These are phyloP conservation scores for Elsinoe batatas DNA, from an alignment of 2,329 filamentous ascomycete species.

Conservation along the genomic window DNA sequence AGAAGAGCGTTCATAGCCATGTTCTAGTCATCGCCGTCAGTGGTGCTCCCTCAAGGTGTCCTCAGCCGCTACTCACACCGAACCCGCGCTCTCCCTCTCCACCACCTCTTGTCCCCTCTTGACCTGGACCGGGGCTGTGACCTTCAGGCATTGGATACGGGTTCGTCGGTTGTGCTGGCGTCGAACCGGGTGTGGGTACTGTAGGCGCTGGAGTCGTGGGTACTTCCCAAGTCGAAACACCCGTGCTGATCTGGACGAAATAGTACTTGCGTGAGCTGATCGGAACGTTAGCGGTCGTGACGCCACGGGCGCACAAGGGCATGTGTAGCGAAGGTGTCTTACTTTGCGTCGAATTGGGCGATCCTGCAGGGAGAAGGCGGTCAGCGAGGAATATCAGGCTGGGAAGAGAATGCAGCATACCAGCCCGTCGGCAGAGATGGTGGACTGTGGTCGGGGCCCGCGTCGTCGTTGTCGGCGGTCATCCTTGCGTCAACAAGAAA, in stretches of 20 bases:
- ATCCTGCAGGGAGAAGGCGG: slow-evolving; percentile 24
- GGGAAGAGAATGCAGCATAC: slow-evolving; percentile 31
- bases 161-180: slow-evolving; percentile 26
- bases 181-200: slow-evolving; percentile 29
- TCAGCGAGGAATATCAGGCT: slow-evolving; percentile 23
- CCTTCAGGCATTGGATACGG: slow-evolving; percentile 26
- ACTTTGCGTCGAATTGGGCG: slow-evolving; percentile 34
- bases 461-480: slow-evolving; percentile 24
- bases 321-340: slow-evolving; percentile 16
- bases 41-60: neutral
- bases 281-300: neutral
- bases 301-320: neutral
- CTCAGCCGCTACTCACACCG: slow-evolving; percentile 16
- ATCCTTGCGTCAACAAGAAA: slow-evolving; percentile 6
- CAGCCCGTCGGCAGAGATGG: slow-evolving; percentile 32
- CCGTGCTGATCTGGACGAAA: slow-evolving; percentile 33
- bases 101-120: slow-evolving; percentile 20
- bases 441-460: slow-evolving; percentile 29
- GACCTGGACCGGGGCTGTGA: slow-evolving; percentile 14
- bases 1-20: slow-evolving; percentile 23
- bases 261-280: slow-evolving; percentile 33
- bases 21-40: slow-evolving; percentile 14
- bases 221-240: slow-evolving; percentile 32
- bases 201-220: slow-evolving; percentile 31
- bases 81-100: slow-evolving; percentile 21